Conservation (phyloP, 805 yeast genomes). For the Saccharomycopsis fodiens region DNA sequence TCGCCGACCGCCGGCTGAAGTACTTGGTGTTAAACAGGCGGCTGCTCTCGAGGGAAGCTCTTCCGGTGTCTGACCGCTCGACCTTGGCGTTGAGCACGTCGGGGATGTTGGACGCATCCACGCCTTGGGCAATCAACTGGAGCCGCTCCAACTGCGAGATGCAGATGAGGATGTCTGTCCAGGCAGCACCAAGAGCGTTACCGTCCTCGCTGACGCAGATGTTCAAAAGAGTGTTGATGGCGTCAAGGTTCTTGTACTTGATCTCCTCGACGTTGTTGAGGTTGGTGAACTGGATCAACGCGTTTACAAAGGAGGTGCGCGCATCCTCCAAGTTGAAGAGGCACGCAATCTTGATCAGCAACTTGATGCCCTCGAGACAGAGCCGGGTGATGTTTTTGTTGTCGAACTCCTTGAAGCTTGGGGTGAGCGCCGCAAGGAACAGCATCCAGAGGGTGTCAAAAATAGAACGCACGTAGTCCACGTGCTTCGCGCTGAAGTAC, state of each 20-base stretch:
- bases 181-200: constrained; percentile 60
- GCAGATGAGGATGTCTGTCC: constrained; percentile 77
- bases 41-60: constrained; percentile 46
- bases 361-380: constrained; percentile 79
- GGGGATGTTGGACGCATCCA: constrained; percentile 76
- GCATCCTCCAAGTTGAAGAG: constrained; percentile 80
- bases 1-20: constrained; percentile 24
- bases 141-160: constrained; percentile 89
- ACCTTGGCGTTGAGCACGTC: constrained; percentile 50
- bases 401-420: constrained; percentile 85
- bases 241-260: constrained; percentile 71
- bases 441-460: constrained; percentile 98
- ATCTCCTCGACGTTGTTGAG: constrained; percentile 73
- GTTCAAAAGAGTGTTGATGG: constrained; percentile 65
- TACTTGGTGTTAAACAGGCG: constrained; percentile 41
- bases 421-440: constrained; percentile 85
- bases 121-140: constrained; percentile 81
- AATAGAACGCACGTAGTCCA: constrained; percentile 86
- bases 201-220: constrained; percentile 70
- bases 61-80: constrained; percentile 48
- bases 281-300: constrained; percentile 80
- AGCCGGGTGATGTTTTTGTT: constrained; percentile 59
- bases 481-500: constrained; percentile 68
- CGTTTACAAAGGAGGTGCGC: constrained; percentile 81
- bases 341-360: constrained; percentile 77